These are phyloP conservation scores for Salix udensis DNA, from an alignment of 345 rosid genomes.

Conservation along the genomic window DNA sequence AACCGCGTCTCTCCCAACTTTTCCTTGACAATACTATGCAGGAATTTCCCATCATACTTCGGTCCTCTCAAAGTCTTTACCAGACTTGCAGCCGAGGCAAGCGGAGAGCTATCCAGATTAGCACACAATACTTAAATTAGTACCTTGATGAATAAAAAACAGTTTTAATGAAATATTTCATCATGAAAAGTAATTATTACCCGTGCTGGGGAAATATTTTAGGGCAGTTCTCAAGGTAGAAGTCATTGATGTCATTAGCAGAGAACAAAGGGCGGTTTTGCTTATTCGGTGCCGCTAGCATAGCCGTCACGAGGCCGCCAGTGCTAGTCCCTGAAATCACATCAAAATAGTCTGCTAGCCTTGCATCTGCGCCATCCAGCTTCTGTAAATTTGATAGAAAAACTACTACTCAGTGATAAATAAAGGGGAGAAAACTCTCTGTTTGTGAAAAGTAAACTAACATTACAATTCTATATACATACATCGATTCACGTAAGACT, in stretches of 20 bases:
- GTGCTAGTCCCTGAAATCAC: constrained; percentile 6
- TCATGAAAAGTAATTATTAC: background rate
- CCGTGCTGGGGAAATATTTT: constrained; percentile 15
- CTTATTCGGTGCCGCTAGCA: constrained; percentile 56
- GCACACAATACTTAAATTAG: too few species aligned
- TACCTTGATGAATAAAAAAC: background rate
- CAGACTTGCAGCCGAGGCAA: constrained; percentile 30
- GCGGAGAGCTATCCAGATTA: background rate
- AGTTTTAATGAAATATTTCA: background rate
- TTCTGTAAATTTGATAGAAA: constrained; percentile 33
- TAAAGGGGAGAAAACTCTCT: background rate
- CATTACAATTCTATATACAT: too few species aligned
- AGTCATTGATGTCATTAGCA: constrained; percentile 52
- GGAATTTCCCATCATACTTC: constrained; percentile 51
- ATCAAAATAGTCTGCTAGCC: constrained; percentile 30
- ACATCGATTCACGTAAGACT: too few species aligned
- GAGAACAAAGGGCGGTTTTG: constrained; percentile 59
- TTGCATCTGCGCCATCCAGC: constrained; percentile 59
- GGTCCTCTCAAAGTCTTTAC: constrained; percentile 55
- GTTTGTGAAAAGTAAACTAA: too few species aligned
- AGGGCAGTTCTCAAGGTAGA: constrained; percentile 15
- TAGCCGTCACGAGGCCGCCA: constrained; percentile 63
- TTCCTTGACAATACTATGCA: constrained; percentile 39
- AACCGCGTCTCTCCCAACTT: constrained; percentile 45
- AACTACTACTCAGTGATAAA: background rate